These are phyloP conservation scores for Ulmus americana DNA, from an alignment of 331 rosid species.

Conservation along the genomic window DNA sequence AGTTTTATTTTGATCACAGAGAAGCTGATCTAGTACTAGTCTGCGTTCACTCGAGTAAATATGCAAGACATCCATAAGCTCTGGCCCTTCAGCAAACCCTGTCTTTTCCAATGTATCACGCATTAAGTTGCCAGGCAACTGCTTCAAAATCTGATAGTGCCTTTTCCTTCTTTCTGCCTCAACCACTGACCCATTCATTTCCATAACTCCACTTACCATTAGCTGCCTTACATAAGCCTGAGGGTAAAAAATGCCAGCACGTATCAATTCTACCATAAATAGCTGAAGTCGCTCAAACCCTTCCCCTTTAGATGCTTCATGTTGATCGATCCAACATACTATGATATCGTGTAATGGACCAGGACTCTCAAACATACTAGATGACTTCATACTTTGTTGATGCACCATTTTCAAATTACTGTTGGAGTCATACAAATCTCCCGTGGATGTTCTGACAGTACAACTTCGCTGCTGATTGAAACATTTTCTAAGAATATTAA, in stretches of 20 bases:
- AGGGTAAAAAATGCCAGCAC: constrained; percentile 80
- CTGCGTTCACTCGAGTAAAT: constrained; percentile 72
- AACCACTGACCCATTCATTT: constrained; percentile 44
- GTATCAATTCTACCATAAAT: constrained; percentile 64
- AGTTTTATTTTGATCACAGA: constrained; percentile 36
- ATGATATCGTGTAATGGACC: constrained; percentile 89
- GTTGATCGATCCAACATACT: constrained; percentile 99
- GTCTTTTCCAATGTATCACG: constrained; percentile 64
- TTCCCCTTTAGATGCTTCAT: constrained; percentile 74
- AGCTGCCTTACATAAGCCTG: constrained; percentile 92
- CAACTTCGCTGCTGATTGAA: constrained; percentile 38
- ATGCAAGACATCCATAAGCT: constrained; percentile 58
- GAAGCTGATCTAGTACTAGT: constrained; percentile 54
- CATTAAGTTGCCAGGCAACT: constrained; percentile 57
- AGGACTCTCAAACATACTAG: constrained; percentile 68
- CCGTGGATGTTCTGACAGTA: constrained; percentile 32
- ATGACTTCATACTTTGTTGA: constrained; percentile 24
- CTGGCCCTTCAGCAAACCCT: constrained; percentile 54
- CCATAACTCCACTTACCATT: constrained; percentile 88
- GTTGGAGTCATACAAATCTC: constrained; percentile 34
- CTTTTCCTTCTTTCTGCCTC: constrained; percentile 60
- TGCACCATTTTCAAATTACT: constrained; percentile 32
- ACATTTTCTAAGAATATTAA: constrained; percentile 33
- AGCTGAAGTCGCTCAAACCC: constrained; percentile 76
- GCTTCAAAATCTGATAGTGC: constrained; percentile 69